These are phyloP conservation scores for Silene coronaria DNA, from an alignment of 179 eudicot species.

Conservation along the genomic window DNA sequence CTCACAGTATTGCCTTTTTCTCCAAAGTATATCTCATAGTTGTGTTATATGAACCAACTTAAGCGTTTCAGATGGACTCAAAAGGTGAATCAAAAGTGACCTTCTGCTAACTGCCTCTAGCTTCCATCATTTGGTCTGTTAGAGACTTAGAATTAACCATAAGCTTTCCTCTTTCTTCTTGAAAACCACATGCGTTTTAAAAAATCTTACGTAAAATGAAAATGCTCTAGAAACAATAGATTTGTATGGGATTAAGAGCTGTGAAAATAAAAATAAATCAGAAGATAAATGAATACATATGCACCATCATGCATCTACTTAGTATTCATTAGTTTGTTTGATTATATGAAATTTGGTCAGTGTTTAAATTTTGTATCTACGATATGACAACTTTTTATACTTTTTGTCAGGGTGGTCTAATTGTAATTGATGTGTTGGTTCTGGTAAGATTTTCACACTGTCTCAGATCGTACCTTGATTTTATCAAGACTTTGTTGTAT, in stretches of 20 bases:
- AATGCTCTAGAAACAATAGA: neutral
- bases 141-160: neutral
- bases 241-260: neutral
- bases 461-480: constrained; percentile 40
- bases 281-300: neutral
- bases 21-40: neutral
- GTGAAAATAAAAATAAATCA: neutral
- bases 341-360: neutral
- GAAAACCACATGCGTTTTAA: neutral
- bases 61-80: neutral
- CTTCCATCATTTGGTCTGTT: neutral
- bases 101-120: neutral
- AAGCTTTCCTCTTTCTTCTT: neutral
- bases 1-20: neutral
- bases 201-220: neutral
- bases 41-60: neutral
- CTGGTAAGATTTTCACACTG: constrained; percentile 40
- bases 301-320: neutral
- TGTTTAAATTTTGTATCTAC: constrained; percentile 4
- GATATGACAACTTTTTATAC: constrained; percentile 19
- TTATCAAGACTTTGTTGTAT: constrained; percentile 36
- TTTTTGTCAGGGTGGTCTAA: constrained; percentile 70
- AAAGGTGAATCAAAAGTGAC: constrained; percentile 5
- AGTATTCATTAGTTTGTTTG: neutral
- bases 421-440: constrained; percentile 53